These are phyloP conservation scores for Moesziomyces antarcticus DNA, from an alignment of 1,284 basidiomycete genomes.

Conservation along the genomic window DNA sequence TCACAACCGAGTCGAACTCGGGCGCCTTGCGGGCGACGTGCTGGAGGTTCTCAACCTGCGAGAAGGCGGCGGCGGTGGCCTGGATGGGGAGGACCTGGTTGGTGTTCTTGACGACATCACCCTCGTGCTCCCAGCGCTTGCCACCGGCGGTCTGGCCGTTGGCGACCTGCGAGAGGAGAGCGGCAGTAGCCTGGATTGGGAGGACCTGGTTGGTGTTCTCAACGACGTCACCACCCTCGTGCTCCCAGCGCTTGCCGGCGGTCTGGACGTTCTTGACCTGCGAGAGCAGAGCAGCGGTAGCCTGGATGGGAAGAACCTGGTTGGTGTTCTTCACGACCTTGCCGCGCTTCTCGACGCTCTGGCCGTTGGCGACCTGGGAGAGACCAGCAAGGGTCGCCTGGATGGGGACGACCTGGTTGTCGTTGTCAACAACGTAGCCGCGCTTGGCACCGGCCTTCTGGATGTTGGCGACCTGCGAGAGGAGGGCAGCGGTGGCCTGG, in stretches of 20 bases:
- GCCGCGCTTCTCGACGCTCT: slow-evolving; percentile 2
- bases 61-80: slow-evolving; percentile 9
- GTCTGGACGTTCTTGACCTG: slow-evolving; percentile 24
- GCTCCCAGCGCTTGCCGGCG: slow-evolving; percentile 3
- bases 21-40: slow-evolving; percentile 4
- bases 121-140: slow-evolving; percentile 10
- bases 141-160: slow-evolving; percentile 24
- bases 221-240: no score
- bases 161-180: slow-evolving; percentile 30
- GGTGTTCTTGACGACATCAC: slow-evolving; percentile 28
- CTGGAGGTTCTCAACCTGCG: slow-evolving; percentile 9
- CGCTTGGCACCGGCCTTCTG: slow-evolving; percentile 25
- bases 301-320: slow-evolving; percentile 25
- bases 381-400: slow-evolving; percentile 10
- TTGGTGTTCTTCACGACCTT: slow-evolving; percentile 13
- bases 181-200: slow-evolving; percentile 37
- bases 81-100: slow-evolving; percentile 27
- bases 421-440: slow-evolving; percentile 29
- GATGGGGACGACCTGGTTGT: slow-evolving; percentile 28
- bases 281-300: slow-evolving; percentile 19
- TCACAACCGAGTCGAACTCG: neutral
- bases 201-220: slow-evolving; percentile 30
- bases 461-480: slow-evolving; percentile 33
- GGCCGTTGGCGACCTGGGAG: slow-evolving; percentile 4
- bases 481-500: slow-evolving; percentile 26